Base-by-base conservation (phyloP, 1,284 basidiomycete genomes). In the Agroathelia rolfsii region DNA sequence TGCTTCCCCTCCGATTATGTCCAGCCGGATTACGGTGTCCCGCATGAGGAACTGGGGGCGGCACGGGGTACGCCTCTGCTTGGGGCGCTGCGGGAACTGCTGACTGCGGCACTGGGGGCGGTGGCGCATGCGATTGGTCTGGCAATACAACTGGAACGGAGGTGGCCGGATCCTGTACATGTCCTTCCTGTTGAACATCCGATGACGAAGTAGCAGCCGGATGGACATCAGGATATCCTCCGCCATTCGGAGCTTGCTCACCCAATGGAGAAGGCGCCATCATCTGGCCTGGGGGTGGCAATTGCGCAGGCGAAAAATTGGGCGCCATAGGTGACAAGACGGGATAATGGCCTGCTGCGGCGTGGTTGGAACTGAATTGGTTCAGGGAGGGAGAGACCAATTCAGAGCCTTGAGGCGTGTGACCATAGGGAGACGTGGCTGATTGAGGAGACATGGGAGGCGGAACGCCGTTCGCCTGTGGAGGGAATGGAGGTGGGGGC, bases 281-380 rank as follows among this genome's bases (percentile, higher is more conserved):
- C 6, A 59, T 52, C 38, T 70, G 74, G 5, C 62, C 60, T 16
- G 69, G 62, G 39, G 71, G 74, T 30, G 72, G 58, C 48, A n/a
- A n/a, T n/a, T 79, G 83, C 20, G 64, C 56, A 15, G 69, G 43
- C 24, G 50, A 60, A 1, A 66, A 63, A 20, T 66, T 51, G 28
- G 77, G 74, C 10, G 74, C 66, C 41, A 77, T 61, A 25, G 72
- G n/a, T n/a, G 54, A 10, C n/a, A n/a, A n/a, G 75, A 83, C 11
- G 74, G 69, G 30, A 62, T 53, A 26, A 68, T 61, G 12, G 64
- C n/a, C n/a, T n/a, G n/a, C 60, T 22, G 72, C 68, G 5, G 62
- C 58, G 37, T 62, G 63, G 32, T 59, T 61, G 2, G 72, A 67
- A 41, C 61, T 69, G 51, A 71, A 79, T 9, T 65, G 66, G 4